Percentiles rank a stretch among this genome's conserved stretches.
Conservation (phyloP, 805 yeast species). For the Wickerhamiella hasegawae region DNA sequence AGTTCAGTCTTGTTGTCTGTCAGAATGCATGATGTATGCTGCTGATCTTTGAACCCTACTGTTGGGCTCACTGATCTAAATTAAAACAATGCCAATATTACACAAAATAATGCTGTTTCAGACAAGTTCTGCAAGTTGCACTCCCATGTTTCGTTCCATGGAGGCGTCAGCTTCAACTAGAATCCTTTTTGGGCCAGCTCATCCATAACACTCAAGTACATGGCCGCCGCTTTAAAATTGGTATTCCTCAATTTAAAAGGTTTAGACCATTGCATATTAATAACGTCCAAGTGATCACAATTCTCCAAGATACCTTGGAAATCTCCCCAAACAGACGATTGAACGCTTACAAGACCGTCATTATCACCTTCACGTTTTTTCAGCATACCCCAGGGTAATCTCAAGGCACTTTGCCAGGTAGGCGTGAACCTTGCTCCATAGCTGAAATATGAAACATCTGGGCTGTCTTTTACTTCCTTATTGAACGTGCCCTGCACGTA, state of each 20-base stretch:
- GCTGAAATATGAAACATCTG: constrained; percentile 56
- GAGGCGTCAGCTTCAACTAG: too few species aligned
- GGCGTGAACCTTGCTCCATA: constrained; percentile 70
- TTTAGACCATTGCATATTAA: constrained; percentile 40
- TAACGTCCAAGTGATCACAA: constrained; percentile 74
- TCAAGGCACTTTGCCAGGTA: constrained; percentile 41
- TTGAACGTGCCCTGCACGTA: constrained; percentile 39
- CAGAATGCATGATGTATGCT: too few species aligned
- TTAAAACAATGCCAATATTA: too few species aligned
- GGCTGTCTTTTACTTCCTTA: constrained; percentile 32
- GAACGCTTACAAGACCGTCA: constrained; percentile 75
- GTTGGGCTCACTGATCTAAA: too few species aligned
- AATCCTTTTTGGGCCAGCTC: constrained; percentile 43
- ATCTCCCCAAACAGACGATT: constrained; percentile 70
- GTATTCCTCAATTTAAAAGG: constrained; percentile 15
- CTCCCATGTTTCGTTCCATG: too few species aligned
- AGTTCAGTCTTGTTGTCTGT: too few species aligned
- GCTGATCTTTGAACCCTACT: too few species aligned
- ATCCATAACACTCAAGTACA: constrained; percentile 55
- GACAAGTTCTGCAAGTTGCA: too few species aligned
- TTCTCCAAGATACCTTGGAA: constrained; percentile 62
- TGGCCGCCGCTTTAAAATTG: constrained; percentile 47
- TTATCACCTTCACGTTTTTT: constrained; percentile 37
- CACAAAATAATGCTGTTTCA: too few species aligned
- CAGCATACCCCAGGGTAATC: constrained; percentile 50